Conservation (phyloP, 23 red algal species). For the Gracilariopsis chorda region DNA sequence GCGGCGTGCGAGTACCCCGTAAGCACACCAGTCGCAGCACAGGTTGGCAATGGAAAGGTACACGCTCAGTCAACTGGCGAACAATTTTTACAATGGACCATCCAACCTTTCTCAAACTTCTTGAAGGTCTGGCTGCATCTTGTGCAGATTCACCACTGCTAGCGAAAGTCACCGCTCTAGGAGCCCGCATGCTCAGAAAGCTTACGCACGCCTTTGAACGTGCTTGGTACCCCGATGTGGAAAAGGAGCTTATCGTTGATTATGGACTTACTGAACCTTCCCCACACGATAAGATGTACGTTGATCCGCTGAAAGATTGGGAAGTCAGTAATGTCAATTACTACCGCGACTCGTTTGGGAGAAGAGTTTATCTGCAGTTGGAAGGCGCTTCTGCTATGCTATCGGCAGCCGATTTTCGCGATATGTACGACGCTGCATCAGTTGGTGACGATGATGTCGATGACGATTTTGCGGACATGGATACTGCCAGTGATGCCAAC, state of each 20-base stretch:
- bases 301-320: constrained; percentile 30
- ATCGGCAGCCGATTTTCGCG: constrained; percentile 22
- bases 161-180: neutral
- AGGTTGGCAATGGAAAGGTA: constrained; percentile 25
- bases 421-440: neutral
- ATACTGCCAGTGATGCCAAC: too few relatives aligned
- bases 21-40: constrained; percentile 2
- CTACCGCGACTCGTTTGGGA: constrained; percentile 41
- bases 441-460: neutral
- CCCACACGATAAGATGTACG: constrained; percentile 20
- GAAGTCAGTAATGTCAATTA: constrained; percentile 13
- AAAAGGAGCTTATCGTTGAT: constrained; percentile 35
- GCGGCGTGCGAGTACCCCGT: constrained; percentile 1
- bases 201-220: constrained; percentile 18
- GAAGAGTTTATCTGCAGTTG: constrained; percentile 32
- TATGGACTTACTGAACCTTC: constrained; percentile 27
- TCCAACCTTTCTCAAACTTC: neutral
- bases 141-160: neutral
- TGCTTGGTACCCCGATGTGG: constrained; percentile 14
- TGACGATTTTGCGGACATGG: too few relatives aligned
- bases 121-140: constrained; percentile 9
- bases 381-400: constrained; percentile 23
- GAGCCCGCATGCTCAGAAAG: neutral
- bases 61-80: neutral
- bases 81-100: constrained; percentile 22